Conservation (phyloP, 805 yeast genomes). For the Metschnikowia arizonensis region DNA sequence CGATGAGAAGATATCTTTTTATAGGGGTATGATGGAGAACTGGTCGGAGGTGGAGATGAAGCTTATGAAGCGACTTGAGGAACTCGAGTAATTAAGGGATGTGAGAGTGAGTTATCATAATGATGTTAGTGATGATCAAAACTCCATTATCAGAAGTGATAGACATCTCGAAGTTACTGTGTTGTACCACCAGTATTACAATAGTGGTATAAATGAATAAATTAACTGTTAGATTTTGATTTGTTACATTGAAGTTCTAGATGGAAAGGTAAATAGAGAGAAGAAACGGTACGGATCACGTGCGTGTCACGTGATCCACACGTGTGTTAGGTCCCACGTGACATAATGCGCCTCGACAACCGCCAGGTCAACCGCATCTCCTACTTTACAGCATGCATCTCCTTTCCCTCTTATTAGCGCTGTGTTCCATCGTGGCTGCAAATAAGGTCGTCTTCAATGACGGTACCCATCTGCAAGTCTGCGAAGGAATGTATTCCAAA, state of each 20-base stretch:
- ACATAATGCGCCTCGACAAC: background rate
- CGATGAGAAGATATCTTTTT: conserved; percentile 71
- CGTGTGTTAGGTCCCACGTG: background rate
- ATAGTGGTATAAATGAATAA: too few species aligned
- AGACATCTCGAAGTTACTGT: too few species aligned
- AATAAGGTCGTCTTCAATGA: conserved; percentile 49
- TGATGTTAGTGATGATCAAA: too few species aligned
- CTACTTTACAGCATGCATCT: conserved; percentile 3
- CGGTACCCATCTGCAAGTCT: conserved; percentile 53
- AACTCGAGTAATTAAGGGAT: conserved; percentile 8
- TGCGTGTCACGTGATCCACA: too few species aligned
- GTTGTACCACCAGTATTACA: too few species aligned
- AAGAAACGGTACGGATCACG: too few species aligned
- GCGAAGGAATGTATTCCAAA: conserved; percentile 87
- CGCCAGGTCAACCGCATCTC: background rate
- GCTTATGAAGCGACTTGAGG: conserved; percentile 17
- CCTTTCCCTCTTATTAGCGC: conserved; percentile 8
- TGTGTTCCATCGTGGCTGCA: conserved; percentile 23
- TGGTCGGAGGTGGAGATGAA: conserved; percentile 58
- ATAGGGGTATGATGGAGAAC: conserved; percentile 58
- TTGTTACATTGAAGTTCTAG: too few species aligned
- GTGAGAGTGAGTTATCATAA: too few species aligned
- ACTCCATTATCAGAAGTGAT: too few species aligned
- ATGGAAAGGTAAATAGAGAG: too few species aligned
- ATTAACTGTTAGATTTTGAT: too few species aligned